Percentiles rank a stretch among this genome's conserved stretches.
These are phyloP conservation scores for Dorcoceras hygrometricum DNA, from an alignment of 257 asterid genomes.

Conservation along the genomic window DNA sequence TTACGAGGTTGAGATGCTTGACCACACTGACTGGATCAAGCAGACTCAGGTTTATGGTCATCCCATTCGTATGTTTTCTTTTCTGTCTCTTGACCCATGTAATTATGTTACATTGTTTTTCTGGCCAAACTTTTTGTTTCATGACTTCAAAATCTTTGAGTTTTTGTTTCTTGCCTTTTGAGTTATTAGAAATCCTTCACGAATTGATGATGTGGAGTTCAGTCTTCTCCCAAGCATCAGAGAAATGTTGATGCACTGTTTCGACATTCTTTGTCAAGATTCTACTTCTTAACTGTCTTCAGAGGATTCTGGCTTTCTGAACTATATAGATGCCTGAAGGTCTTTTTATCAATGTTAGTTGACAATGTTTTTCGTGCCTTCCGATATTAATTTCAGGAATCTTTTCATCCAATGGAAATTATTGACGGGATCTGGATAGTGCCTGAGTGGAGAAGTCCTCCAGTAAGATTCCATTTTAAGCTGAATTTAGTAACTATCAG, in stretches of 20 bases:
- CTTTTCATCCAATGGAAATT: conserved; percentile 75
- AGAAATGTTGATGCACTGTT: not conserved
- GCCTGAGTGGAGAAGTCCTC: conserved; percentile 83
- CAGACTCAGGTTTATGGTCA: conserved; percentile 49
- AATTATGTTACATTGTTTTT: not conserved
- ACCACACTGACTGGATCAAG: conserved; percentile 80
- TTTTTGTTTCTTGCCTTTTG: conserved; percentile 1
- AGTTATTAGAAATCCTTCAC: not conserved
- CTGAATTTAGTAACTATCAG: not conserved
- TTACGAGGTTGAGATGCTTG: conserved; percentile 57
- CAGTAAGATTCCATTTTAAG: conserved; percentile 59
- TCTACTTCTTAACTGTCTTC: not conserved
- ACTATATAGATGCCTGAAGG: too few relatives aligned
- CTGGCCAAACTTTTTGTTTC: not conserved
- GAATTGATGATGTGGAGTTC: not conserved
- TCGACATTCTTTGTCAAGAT: not conserved
- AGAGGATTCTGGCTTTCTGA: too few relatives aligned
- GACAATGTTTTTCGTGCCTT: too few relatives aligned
- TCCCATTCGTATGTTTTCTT: not conserved
- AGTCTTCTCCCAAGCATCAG: not conserved
- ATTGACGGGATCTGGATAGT: conserved; percentile 83
- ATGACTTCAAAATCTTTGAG: too few relatives aligned
- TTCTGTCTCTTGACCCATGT: not conserved
- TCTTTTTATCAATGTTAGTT: too few relatives aligned
- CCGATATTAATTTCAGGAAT: conserved; percentile 53